phyloP scores from a whole-genome alignment of 176 grass and related monocot genomes.

The Tillandsia fasciculata region DNA sequence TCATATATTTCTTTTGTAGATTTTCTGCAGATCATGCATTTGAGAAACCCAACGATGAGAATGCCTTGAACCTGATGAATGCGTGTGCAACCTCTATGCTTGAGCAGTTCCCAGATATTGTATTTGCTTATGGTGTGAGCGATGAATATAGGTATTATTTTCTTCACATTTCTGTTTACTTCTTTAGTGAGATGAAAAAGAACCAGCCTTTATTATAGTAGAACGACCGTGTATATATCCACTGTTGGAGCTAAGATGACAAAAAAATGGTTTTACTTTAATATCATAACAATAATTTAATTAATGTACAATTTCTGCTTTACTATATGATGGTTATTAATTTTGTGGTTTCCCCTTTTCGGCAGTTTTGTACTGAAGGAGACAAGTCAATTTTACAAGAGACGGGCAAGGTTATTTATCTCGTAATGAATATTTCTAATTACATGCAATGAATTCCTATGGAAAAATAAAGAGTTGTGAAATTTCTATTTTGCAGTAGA shows the following conservation, averaged over 20 bases:
- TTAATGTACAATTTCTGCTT: background rate
- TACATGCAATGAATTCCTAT: background rate
- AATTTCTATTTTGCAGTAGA: background rate
- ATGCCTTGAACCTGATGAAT: constrained; percentile 63
- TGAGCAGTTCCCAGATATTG: constrained; percentile 61
- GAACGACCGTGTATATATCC: background rate
- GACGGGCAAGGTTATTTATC: constrained; percentile 54
- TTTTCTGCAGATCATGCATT: constrained; percentile 74
- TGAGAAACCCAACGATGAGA: constrained; percentile 70
- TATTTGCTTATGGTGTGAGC: constrained; percentile 92
- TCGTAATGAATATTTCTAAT: background rate
- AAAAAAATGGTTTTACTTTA: background rate
- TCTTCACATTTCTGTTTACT: background rate
- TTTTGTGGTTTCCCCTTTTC: constrained; percentile 2
- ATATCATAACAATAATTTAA: background rate
- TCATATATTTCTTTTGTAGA: constrained; percentile 21
- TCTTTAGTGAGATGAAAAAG: background rate
- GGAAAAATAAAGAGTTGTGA: background rate
- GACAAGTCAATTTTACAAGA: constrained; percentile 61
- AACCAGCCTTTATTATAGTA: background rate
- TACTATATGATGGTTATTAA: background rate
- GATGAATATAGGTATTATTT: constrained; percentile 72
- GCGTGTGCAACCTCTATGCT: constrained; percentile 62
- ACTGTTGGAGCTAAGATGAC: too few relatives aligned
- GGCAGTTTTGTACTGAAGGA: constrained; percentile 82